Base-by-base conservation (phyloP, 148 eudicot species). In the Rhododendron griersonianum region DNA sequence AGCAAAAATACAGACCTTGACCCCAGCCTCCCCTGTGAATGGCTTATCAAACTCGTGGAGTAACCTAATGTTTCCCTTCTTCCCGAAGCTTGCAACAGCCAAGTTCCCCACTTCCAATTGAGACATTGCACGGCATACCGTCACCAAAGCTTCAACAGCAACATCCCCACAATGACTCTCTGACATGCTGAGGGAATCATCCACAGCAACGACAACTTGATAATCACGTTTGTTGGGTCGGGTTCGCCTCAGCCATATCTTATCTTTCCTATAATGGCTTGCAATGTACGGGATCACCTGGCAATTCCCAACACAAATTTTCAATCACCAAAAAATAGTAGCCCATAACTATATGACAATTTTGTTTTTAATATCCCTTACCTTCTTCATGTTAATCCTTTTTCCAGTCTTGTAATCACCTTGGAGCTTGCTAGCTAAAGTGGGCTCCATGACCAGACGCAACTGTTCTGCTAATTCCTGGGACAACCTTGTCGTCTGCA, bases 301-400 rank as follows among this genome's bases (percentile, higher is more conserved):
- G 30, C 67, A 59, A 87, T 63, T 35, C 41, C 78, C 55, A 65
- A 51, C 21, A 77, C 67, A 16, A 77, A 77, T 7, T 81, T 81
- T 30, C 61, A 81, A 19, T 33, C 6, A 33, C 11, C 7, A 16
- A 25, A 48, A 11, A 79, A 51, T 7, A 8, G 50, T 7, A 55
- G 30, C 15, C 55, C 0, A 87, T 74, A 73, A 37, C 48, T 44
- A 44, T 11, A 87, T 39, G 69, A 45, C 82, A 30, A 57, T n/a
- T 50, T 59, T 78, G 57, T 47, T 44, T 61, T 78, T 50, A 57
- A 57, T 57, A 57, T 15, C 48, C 65, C 2, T 82, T 91, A 97
- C 99, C 94, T 95, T 95, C 87, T 95, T 97, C 98, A 97, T 97
- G 90, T 97, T 97, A 87, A 97, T 97, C 90, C 99, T 91, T 91